Conservation (phyloP, 148 eudicot genomes). For the Amaranthus cruentus region DNA sequence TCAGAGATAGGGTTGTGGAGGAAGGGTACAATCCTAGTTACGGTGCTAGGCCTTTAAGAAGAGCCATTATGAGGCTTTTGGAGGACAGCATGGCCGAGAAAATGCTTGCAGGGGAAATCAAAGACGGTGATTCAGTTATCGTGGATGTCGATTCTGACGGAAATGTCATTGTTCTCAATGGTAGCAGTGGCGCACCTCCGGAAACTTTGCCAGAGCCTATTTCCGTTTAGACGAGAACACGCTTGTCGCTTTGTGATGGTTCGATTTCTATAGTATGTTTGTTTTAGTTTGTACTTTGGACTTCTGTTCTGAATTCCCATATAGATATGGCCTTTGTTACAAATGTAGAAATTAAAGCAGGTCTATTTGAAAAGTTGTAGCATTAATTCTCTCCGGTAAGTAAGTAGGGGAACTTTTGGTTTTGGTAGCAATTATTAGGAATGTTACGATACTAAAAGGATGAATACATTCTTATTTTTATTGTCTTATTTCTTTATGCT, state of each 20-base stretch:
- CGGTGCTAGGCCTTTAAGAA: conserved; percentile 84
- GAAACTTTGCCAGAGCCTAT: conserved; percentile 52
- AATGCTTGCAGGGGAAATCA: conserved; percentile 80
- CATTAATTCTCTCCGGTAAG: conserved; percentile 9
- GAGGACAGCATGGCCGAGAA: conserved; percentile 97
- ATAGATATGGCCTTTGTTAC: conserved; percentile 10
- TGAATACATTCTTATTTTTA: neutral
- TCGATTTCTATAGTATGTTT: conserved; percentile 8
- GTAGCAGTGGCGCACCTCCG: conserved; percentile 58
- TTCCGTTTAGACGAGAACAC: conserved; percentile 30
- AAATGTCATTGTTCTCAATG: conserved; percentile 68
- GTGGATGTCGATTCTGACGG: conserved; percentile 73
- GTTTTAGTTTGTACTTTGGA: conserved; percentile 15
- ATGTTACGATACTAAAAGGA: neutral
- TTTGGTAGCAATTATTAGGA: neutral
- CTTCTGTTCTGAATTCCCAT: neutral
- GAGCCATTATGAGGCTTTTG: conserved; percentile 86
- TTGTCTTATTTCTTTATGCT: neutral
- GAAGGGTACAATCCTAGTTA: conserved; percentile 87
- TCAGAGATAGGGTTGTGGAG: conserved; percentile 70
- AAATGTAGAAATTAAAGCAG: conserved; percentile 10
- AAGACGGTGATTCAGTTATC: conserved; percentile 82
- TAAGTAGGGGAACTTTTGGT: neutral
- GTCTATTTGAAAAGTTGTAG: conserved; percentile 5
- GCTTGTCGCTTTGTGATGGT: neutral